Conservation (phyloP, 805 yeast species). For the Wilhelminamyces savonicus region DNA sequence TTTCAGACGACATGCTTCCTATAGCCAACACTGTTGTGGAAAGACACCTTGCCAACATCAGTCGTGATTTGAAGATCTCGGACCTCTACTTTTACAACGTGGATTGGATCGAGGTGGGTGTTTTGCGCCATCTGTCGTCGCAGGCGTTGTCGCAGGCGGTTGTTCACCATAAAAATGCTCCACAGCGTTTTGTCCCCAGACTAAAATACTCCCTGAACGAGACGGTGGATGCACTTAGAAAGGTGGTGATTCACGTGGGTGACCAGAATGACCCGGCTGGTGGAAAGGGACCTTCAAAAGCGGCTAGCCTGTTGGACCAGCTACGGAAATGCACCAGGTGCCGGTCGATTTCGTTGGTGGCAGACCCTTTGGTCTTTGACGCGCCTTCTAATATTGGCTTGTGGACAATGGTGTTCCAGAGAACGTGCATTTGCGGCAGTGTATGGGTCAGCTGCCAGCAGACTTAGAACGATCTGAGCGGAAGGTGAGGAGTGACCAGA, state of each 20-base stretch:
- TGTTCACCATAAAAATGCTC: no score
- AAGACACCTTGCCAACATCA: conserved; percentile 37
- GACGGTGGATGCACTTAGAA: conserved; percentile 33
- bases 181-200: conserved; percentile 11
- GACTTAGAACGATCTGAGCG: no score
- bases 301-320: conserved; percentile 2
- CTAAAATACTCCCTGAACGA: conserved; percentile 15
- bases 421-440: conserved; percentile 76
- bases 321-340: conserved; percentile 37
- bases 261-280: not conserved
- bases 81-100: conserved; percentile 59
- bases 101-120: conserved; percentile 52
- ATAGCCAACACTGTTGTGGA: conserved; percentile 40
- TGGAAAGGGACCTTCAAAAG: not conserved
- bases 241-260: conserved; percentile 19
- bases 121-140: no score
- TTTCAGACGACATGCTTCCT: conserved; percentile 41
- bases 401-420: conserved; percentile 64
- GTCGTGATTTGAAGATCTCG: conserved; percentile 43
- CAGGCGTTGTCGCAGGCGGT: no score
- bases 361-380: conserved; percentile 34
- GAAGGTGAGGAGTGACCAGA: no score
- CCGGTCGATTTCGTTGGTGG: conserved; percentile 33
- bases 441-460: conserved; percentile 46
- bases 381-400: conserved; percentile 23